These are phyloP conservation scores for Leccinellum albellum DNA, from an alignment of 768 basidiomycete species.

Conservation along the genomic window DNA sequence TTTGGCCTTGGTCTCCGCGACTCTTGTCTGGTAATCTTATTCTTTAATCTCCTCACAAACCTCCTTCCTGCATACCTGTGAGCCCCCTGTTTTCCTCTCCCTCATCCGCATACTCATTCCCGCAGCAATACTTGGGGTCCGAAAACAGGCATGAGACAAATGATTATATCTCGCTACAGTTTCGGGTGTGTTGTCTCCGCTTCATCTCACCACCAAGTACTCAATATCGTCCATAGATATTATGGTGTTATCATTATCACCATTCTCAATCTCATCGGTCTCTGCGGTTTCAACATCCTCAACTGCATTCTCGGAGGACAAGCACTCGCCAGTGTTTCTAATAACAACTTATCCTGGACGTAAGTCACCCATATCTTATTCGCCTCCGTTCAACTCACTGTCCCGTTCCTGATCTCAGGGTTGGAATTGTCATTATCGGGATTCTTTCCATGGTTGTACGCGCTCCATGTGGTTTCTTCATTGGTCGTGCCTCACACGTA, in stretches of 20 bases:
- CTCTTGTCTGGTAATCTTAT: slow-evolving; percentile 60
- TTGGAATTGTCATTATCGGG: slow-evolving; percentile 79
- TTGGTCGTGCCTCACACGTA: not conserved
- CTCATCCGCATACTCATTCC: not conserved
- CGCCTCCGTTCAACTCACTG: slow-evolving; percentile 6
- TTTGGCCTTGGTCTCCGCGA: slow-evolving; percentile 61
- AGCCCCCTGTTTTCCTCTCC: slow-evolving; percentile 14
- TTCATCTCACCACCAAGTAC: slow-evolving; percentile 19
- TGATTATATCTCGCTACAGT: slow-evolving; percentile 67
- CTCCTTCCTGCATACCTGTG: slow-evolving; percentile 59
- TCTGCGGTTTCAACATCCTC: slow-evolving; percentile 63
- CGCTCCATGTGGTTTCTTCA: slow-evolving; percentile 9
- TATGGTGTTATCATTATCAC: slow-evolving; percentile 53
- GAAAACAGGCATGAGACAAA: slow-evolving; percentile 74
- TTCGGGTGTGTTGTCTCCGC: slow-evolving; percentile 45
- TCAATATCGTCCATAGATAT: slow-evolving; percentile 33
- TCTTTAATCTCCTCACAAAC: slow-evolving; percentile 63
- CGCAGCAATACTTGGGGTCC: slow-evolving; percentile 69
- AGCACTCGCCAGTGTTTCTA: slow-evolving; percentile 54
- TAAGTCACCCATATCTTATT: slow-evolving; percentile 24
- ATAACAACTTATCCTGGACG: slow-evolving; percentile 49
- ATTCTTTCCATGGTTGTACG: slow-evolving; percentile 59
- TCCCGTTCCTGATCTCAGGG: slow-evolving; percentile 35
- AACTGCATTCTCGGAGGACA: slow-evolving; percentile 70
- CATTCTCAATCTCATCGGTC: slow-evolving; percentile 54